Evolutionary conservation across 345 rosid species (phyloP), one percentile per base, ranked within the genome.

Genomic region (Eucalyptus marginata): DNA sequence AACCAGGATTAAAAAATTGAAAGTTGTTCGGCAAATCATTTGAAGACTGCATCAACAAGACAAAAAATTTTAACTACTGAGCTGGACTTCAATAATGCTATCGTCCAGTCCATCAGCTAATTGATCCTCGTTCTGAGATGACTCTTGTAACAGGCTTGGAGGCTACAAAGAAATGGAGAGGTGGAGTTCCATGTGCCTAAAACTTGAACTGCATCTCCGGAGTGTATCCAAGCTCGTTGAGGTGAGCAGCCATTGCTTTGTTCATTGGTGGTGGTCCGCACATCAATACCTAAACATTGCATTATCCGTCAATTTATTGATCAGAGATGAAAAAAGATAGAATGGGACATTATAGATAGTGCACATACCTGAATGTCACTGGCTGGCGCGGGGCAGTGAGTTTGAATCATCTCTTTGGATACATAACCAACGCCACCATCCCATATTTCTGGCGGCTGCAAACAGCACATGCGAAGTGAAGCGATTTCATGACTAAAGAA

Each of bases 181-280:
- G 25, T 18, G 33, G 85, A 54, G 68, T 88, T 50, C 46, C 22
- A 43, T 36, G 11, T n/a, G 27, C 50, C 92, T 91, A 95, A 89
- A 95, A 94, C 88, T 95, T 93, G 93, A 95, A 95, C 92, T 89
- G 96, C 97, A 94, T 95, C 88, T 92, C 89, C 43, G 94, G 50
- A 24, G 94, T 33, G 88, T 96, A 95, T 49, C 94, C 95, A 25
- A 96, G 93, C 87, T 91, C 94, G 33, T 94, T 92, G 47, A 95
- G 94, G 91, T 94, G 90, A 43, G 91, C 93, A 22, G 95, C 94
- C 94, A 94, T 94, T 18, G 96, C 96, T 91, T 91, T 94, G 95
- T 94, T 95, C 97, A 91, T 95, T 0, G 95, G 95, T 18, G 97
- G 95, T 6, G 96, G 96, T 58, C 97, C 96, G 27, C 96, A 95